Evolutionary conservation across 768 basidiomycete genomes (phyloP).

Genomic region (Tubosaeta sp.): DNA sequence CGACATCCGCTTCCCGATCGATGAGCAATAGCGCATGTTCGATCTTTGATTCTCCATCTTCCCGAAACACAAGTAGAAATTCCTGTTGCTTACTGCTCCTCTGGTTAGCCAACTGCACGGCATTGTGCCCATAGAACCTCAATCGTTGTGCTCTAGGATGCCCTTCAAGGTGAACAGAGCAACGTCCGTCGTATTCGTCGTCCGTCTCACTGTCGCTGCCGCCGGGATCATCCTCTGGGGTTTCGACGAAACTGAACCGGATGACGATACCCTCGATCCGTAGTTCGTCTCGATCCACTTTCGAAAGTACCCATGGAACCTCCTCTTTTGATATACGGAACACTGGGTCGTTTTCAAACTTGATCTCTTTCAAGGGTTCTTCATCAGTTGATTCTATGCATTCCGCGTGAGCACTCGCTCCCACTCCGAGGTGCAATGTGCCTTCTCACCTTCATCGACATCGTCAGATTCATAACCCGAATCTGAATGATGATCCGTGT

Average conservation of each 20-base stretch:
- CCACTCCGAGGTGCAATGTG: neutral
- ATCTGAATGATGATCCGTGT: neutral
- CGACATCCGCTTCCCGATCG: slow-evolving; percentile 1
- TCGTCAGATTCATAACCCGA: neutral
- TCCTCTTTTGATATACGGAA: neutral
- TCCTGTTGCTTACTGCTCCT: neutral
- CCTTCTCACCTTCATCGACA: neutral
- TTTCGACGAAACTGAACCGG: neutral
- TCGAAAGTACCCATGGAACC: neutral
- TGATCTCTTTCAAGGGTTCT: too few relatives aligned
- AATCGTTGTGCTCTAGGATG: neutral
- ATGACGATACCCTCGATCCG: neutral
- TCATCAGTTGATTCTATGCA: neutral
- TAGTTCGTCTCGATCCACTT: neutral
- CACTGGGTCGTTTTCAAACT: neutral
- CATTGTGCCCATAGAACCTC: neutral
- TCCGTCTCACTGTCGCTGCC: neutral
- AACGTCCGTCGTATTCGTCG: neutral
- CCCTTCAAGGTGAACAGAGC: neutral
- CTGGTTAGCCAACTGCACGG: neutral
- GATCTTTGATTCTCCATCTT: neutral
- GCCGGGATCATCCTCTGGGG: neutral
- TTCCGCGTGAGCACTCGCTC: neutral
- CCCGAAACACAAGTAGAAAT: neutral
- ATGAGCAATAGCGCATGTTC: neutral